A percentile compares a stretch with the other conserved stretches of the same genome.
Evolutionary conservation across 2,329 filamentous ascomycete species (phyloP).

Genomic region (Venturia asperata): DNA sequence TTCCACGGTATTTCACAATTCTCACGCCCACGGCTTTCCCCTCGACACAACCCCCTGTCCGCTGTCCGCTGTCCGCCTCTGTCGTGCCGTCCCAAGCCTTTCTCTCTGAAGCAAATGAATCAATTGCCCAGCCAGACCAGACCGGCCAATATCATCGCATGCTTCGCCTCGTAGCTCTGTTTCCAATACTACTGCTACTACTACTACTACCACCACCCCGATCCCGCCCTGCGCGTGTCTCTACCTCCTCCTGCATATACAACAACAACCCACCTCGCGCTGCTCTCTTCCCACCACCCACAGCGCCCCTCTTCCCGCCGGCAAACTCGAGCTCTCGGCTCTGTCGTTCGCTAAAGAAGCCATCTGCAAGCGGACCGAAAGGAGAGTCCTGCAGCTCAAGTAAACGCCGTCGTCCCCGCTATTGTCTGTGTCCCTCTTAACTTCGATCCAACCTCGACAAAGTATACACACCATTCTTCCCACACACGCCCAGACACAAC

Average conservation of each 20-base stretch:
- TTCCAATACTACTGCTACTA: background rate
- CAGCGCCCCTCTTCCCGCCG: conserved; percentile 21
- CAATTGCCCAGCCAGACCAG: background rate
- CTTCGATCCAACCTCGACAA: background rate
- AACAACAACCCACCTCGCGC: background rate
- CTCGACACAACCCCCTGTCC: no score
- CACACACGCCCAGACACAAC: background rate
- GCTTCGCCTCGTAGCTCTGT: background rate
- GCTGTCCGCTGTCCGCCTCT: background rate
- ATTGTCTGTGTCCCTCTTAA: background rate
- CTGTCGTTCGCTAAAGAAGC: conserved; percentile 26
- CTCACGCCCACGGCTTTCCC: no score
- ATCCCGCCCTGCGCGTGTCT: background rate
- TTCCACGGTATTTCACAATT: no score
- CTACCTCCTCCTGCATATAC: background rate
- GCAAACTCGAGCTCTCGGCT: conserved; percentile 43
- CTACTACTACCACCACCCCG: background rate
- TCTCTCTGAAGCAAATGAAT: conserved; percentile 7
- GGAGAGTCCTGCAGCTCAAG: background rate
- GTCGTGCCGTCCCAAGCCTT: background rate
- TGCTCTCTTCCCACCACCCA: background rate
- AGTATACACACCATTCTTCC: background rate
- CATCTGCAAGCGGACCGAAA: background rate
- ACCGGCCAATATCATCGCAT: background rate
- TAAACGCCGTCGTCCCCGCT: background rate